Conservation (phyloP, 2,329 filamentous ascomycete genomes). For the Aspergillus texensis region DNA sequence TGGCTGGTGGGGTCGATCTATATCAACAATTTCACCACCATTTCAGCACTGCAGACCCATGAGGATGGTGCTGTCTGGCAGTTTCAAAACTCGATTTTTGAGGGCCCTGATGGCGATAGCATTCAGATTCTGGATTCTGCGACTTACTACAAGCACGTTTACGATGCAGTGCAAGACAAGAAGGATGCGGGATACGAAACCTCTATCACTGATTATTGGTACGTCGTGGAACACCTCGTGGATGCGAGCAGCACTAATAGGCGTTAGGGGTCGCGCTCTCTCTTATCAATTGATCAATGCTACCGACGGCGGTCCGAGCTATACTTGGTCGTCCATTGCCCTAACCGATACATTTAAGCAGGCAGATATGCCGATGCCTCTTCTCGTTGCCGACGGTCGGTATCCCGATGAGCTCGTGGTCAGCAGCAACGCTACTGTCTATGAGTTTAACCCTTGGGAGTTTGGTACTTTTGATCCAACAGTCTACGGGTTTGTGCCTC, state of each 20-base stretch:
- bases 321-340: slow-evolving; percentile 79
- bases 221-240: slow-evolving; percentile 12
- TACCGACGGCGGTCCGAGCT: slow-evolving; percentile 69
- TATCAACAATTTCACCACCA: slow-evolving; percentile 75
- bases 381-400: slow-evolving; percentile 69
- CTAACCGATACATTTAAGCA: slow-evolving; percentile 60
- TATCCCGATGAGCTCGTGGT: slow-evolving; percentile 62
- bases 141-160: slow-evolving; percentile 65
- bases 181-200: slow-evolving; percentile 64
- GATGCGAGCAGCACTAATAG: background rate
- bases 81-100: slow-evolving; percentile 52
- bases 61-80: slow-evolving; percentile 30
- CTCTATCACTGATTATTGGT: slow-evolving; percentile 85
- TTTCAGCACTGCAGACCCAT: slow-evolving; percentile 46
- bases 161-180: slow-evolving; percentile 63
- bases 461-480: slow-evolving; percentile 75
- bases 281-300: slow-evolving; percentile 81
- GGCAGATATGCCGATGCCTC: slow-evolving; percentile 68
- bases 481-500: slow-evolving; percentile 68
- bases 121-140: slow-evolving; percentile 53
- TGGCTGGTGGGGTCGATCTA: slow-evolving; percentile 86
- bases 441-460: slow-evolving; percentile 76
- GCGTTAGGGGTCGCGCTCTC: slow-evolving; percentile 66
- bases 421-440: slow-evolving; percentile 70
- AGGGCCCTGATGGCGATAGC: slow-evolving; percentile 31